A percentile compares a stretch with the other conserved stretches of the same genome.
Conservation (phyloP, 2,329 filamentous ascomycete genomes). For the Lachnellula arida region DNA sequence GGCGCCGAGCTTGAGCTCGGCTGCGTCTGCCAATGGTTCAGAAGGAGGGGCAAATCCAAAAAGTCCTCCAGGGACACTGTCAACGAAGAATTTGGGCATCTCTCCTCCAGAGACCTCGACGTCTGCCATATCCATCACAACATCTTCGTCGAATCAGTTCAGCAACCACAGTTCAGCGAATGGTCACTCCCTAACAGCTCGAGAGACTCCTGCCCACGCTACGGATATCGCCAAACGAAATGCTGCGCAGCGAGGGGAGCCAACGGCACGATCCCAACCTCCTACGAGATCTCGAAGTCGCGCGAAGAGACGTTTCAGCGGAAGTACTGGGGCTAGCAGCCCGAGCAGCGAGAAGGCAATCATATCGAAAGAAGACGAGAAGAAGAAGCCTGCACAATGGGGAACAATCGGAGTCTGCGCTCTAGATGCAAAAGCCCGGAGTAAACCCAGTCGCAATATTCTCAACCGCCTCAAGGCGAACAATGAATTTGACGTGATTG, state of each 20-base stretch:
- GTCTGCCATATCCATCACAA: constrained; percentile 50
- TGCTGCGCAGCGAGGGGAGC: constrained; percentile 29
- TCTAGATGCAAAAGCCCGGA: constrained; percentile 89
- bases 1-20: constrained; percentile 41
- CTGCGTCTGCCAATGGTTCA: constrained; percentile 49
- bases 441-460: constrained; percentile 95
- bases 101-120: constrained; percentile 47
- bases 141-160: constrained; percentile 41
- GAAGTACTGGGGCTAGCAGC: constrained; percentile 76
- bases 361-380: constrained; percentile 48
- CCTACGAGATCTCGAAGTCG: constrained; percentile 61
- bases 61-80: constrained; percentile 17
- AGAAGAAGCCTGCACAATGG: constrained; percentile 57
- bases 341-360: constrained; percentile 64
- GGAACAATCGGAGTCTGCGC: constrained; percentile 89
- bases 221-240: constrained; percentile 31
- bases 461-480: constrained; percentile 86
- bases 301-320: constrained; percentile 71
- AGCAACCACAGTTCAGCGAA: constrained; percentile 39
- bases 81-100: constrained; percentile 16
- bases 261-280: constrained; percentile 33
- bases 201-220: constrained; percentile 28
- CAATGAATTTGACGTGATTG: constrained; percentile 90
- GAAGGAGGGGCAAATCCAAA: constrained; percentile 35
- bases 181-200: constrained; percentile 42